These are phyloP conservation scores for Myriosclerotinia curreyana DNA, from an alignment of 2,329 filamentous ascomycete genomes.

Conservation along the genomic window DNA sequence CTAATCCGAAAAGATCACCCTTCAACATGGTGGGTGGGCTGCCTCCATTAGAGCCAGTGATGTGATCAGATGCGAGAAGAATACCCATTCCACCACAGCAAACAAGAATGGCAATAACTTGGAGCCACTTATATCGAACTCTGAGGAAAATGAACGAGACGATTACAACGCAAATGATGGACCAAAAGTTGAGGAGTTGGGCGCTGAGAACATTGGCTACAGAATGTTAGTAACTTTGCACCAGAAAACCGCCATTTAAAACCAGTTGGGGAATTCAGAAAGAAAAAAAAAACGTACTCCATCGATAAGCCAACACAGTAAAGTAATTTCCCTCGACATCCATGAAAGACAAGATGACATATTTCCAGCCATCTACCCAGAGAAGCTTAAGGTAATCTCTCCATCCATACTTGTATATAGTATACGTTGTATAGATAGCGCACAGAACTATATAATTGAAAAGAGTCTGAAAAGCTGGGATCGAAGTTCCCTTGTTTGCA, in stretches of 20 bases:
- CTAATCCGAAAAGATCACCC: slow-evolving; percentile 86
- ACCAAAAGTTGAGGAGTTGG: slow-evolving; percentile 98
- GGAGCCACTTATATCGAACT: slow-evolving; percentile 85
- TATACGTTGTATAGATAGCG: slow-evolving; percentile 75
- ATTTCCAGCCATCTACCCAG: slow-evolving; percentile 80
- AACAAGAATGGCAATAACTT: slow-evolving; percentile 82
- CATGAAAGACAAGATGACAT: slow-evolving; percentile 85
- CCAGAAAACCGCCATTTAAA: not conserved
- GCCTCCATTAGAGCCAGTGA: slow-evolving; percentile 71
- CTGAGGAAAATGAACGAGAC: slow-evolving; percentile 78
- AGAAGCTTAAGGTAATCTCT: slow-evolving; percentile 65
- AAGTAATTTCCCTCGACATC: slow-evolving; percentile 99
- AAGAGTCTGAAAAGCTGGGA: slow-evolving; percentile 92
- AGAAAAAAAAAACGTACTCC: slow-evolving; percentile 24
- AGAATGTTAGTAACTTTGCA: slow-evolving; percentile 27
- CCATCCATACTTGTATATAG: slow-evolving; percentile 75
- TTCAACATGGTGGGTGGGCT: slow-evolving; percentile 70
- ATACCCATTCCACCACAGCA: slow-evolving; percentile 89
- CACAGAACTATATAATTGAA: slow-evolving; percentile 91
- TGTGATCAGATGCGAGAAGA: slow-evolving; percentile 81
- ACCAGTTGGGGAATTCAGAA: not conserved
- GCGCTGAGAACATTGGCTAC: slow-evolving; percentile 82
- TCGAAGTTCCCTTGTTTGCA: slow-evolving; percentile 63
- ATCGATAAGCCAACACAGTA: slow-evolving; percentile 86
- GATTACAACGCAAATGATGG: slow-evolving; percentile 86